Evolutionary conservation across 495 filamentous ascomycete genomes (phyloP).

Genomic region (Talaromyces proteolyticus): DNA sequence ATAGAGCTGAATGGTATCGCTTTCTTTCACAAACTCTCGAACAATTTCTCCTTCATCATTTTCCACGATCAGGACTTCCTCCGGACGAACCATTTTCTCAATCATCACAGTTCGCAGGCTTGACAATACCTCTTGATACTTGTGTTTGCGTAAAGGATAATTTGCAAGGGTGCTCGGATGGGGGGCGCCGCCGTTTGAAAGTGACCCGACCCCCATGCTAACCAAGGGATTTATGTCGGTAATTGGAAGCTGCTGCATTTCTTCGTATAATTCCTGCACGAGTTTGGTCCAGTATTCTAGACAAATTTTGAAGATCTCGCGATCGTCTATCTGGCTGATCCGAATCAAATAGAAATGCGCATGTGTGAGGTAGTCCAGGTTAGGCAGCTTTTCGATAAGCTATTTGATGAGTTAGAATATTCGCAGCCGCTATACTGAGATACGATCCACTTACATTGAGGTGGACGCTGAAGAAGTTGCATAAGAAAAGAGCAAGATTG

Average conservation of each 20-base stretch:
- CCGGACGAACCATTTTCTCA: conserved; percentile 97
- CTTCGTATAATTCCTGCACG: conserved; percentile 97
- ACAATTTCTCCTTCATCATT: conserved; percentile 99
- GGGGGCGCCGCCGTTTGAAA: conserved; percentile 74
- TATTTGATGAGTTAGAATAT: conserved; percentile 21
- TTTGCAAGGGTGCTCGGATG: conserved; percentile 76
- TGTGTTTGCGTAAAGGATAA: conserved; percentile 93
- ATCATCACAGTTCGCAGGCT: conserved; percentile 98
- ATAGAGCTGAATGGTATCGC: conserved; percentile 97
- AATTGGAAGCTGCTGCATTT: conserved; percentile 92
- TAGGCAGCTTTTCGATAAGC: conserved; percentile 93
- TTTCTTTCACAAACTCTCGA: conserved; percentile 97
- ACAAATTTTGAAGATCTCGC: conserved; percentile 99
- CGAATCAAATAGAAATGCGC: conserved; percentile 97
- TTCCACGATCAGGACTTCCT: conserved; percentile 98
- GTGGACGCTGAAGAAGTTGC: conserved; percentile 91
- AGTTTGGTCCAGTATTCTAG: conserved; percentile 98
- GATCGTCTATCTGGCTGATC: conserved; percentile 96
- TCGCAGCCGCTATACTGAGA: conserved; percentile 15
- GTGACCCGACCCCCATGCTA: conserved; percentile 63
- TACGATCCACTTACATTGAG: conserved; percentile 58
- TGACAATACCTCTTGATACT: conserved; percentile 88
- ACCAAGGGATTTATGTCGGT: conserved; percentile 86
- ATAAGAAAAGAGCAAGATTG: conserved; percentile 91
- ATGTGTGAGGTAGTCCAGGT: conserved; percentile 88